Percentiles rank a stretch among this genome's conserved stretches.
phyloP scores from a whole-genome alignment of 2,329 filamentous ascomycete genomes.

The Plectosphaerella sp. region DNA sequence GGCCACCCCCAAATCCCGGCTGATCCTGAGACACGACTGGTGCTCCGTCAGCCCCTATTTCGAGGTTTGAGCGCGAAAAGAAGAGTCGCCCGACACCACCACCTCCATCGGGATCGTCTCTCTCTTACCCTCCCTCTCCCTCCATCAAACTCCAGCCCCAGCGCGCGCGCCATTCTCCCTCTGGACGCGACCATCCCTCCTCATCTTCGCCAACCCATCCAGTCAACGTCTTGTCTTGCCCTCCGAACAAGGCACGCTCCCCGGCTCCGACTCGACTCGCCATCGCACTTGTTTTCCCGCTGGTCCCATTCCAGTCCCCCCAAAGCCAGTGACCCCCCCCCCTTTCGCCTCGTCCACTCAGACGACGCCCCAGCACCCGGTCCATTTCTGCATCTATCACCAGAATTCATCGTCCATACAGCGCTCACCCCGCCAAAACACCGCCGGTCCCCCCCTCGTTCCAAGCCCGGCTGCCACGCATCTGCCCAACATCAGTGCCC shows the following conservation, averaged over 20 bases:
- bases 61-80: background rate
- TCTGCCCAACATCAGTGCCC: constrained; percentile 14
- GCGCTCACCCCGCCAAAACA: constrained; percentile 17
- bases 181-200: constrained; percentile 4
- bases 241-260: constrained; percentile 11
- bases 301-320: constrained; percentile 6
- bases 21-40: constrained; percentile 4
- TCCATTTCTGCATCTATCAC: constrained; percentile 10
- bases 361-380: constrained; percentile 2
- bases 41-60: background rate
- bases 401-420: constrained; percentile 4
- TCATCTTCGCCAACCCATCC: no score
- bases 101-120: background rate
- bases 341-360: constrained; percentile 6
- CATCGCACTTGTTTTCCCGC: constrained; percentile 9
- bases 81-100: background rate
- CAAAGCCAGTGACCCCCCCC: background rate
- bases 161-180: constrained; percentile 1
- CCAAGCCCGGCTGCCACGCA: constrained; percentile 2
- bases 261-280: constrained; percentile 4
- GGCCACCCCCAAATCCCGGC: background rate
- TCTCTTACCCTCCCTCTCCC: background rate
- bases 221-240: background rate
- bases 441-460: constrained; percentile 15
- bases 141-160: background rate